These are phyloP conservation scores for Alternaria ethzedia DNA, from an alignment of 2,329 filamentous ascomycete species.

Conservation along the genomic window DNA sequence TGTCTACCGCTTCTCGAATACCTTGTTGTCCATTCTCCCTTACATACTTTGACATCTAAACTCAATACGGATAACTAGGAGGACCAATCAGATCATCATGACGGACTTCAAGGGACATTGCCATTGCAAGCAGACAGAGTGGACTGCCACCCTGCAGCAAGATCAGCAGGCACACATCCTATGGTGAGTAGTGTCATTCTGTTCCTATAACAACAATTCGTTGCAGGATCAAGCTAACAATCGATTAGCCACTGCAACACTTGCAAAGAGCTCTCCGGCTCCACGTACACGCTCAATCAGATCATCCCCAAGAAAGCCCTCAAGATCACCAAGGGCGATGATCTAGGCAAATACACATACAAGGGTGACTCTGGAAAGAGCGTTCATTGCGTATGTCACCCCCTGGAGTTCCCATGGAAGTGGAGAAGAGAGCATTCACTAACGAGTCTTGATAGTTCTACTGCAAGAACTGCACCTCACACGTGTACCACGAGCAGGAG, in stretches of 20 bases:
- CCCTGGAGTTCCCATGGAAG: too few relatives aligned
- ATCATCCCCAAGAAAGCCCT: constrained; percentile 59
- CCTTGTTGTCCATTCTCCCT: constrained; percentile 15
- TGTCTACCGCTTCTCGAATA: constrained; percentile 2
- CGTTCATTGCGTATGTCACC: constrained; percentile 54
- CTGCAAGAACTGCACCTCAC: constrained; percentile 63
- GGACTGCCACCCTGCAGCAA: constrained; percentile 57
- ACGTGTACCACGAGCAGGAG: constrained; percentile 63
- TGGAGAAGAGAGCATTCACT: too few relatives aligned
- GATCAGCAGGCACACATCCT: constrained; percentile 55
- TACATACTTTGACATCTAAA: neutral
- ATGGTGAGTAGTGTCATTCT: constrained; percentile 46
- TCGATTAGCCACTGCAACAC: constrained; percentile 61
- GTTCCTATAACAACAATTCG: neutral
- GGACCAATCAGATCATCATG: constrained; percentile 43
- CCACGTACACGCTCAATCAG: constrained; percentile 61
- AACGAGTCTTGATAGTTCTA: constrained; percentile 48
- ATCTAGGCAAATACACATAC: constrained; percentile 61
- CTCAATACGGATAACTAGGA: neutral
- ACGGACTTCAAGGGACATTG: constrained; percentile 58
- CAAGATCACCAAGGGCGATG: constrained; percentile 59
- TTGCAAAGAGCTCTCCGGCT: constrained; percentile 61
- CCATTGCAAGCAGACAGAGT: constrained; percentile 62
- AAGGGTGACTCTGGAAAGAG: constrained; percentile 62
- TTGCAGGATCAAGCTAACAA: neutral